These are phyloP conservation scores for Colletotrichum sansevieriae DNA, from an alignment of 2,329 filamentous ascomycete species.

Conservation along the genomic window DNA sequence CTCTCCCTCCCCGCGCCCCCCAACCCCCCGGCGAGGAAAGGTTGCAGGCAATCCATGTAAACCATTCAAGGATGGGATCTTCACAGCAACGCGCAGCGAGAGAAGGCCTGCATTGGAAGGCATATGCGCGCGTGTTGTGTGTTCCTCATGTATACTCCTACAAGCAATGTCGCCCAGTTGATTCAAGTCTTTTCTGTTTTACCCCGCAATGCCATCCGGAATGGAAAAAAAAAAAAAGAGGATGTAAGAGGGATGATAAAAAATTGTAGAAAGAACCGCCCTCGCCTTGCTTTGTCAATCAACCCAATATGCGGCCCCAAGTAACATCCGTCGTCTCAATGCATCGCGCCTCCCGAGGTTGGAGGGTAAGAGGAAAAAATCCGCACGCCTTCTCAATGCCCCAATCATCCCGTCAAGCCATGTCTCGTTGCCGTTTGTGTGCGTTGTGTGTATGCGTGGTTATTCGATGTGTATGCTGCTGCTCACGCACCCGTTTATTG, in stretches of 20 bases:
- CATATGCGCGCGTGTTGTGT: not conserved
- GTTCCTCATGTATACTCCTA: constrained; percentile 34
- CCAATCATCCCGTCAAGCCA: constrained; percentile 34
- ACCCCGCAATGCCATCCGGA: constrained; percentile 36
- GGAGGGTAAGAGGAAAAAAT: constrained; percentile 26
- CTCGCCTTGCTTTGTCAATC: constrained; percentile 35
- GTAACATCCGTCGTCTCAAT: constrained; percentile 33
- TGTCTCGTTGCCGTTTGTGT: constrained; percentile 26
- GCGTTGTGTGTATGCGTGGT: not conserved
- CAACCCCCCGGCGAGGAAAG: too few relatives aligned
- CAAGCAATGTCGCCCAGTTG: constrained; percentile 26
- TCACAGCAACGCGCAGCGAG: too few relatives aligned
- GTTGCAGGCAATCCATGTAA: too few relatives aligned
- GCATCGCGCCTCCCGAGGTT: not conserved
- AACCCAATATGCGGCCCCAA: constrained; percentile 35
- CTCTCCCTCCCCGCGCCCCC: too few relatives aligned
- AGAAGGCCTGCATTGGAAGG: constrained; percentile 7
- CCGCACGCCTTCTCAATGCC: constrained; percentile 32
- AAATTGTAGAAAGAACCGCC: constrained; percentile 16
- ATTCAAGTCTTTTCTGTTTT: constrained; percentile 24
- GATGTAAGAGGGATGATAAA: not conserved
- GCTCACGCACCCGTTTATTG: constrained; percentile 58
- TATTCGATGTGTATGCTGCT: not conserved
- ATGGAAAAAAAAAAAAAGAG: constrained; percentile 5
- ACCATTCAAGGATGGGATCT: too few relatives aligned